phyloP scores from a whole-genome alignment of 495 filamentous ascomycete genomes.

The Podospora pseudoanserina region DNA sequence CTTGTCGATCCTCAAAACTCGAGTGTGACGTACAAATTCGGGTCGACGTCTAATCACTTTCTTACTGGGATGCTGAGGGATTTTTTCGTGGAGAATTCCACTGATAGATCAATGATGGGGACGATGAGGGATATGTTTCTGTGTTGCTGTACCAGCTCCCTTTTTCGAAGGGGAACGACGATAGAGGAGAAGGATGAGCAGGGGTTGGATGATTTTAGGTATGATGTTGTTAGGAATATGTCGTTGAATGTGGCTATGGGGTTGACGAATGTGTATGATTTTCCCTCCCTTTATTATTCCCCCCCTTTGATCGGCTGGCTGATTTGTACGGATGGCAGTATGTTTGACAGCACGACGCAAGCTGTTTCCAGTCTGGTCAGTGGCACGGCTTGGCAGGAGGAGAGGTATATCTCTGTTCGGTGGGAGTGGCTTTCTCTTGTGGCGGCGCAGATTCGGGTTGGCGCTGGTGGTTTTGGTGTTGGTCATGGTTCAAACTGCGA shows the following conservation, averaged over 20 bases:
- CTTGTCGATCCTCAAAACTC: neutral
- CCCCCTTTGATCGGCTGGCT: too few species aligned
- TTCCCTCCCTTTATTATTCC: too few species aligned
- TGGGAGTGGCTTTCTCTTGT: slow-evolving; percentile 6
- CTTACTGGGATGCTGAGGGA: neutral
- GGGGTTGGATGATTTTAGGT: neutral
- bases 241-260: neutral
- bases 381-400: neutral
- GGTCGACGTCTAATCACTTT: neutral
- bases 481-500: neutral
- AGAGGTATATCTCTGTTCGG: neutral
- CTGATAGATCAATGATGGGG: neutral
- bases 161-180: neutral
- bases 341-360: neutral
- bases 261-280: neutral
- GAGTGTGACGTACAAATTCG: neutral
- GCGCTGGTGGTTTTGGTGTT: neutral
- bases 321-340: neutral
- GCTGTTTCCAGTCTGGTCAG: neutral
- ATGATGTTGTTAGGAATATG: neutral
- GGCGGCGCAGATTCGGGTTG: neutral
- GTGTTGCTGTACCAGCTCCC: neutral
- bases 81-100: neutral
- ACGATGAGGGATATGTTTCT: neutral
- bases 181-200: neutral